Conservation (phyloP, 1,284 basidiomycete species). For the Tremellales sp. region DNA sequence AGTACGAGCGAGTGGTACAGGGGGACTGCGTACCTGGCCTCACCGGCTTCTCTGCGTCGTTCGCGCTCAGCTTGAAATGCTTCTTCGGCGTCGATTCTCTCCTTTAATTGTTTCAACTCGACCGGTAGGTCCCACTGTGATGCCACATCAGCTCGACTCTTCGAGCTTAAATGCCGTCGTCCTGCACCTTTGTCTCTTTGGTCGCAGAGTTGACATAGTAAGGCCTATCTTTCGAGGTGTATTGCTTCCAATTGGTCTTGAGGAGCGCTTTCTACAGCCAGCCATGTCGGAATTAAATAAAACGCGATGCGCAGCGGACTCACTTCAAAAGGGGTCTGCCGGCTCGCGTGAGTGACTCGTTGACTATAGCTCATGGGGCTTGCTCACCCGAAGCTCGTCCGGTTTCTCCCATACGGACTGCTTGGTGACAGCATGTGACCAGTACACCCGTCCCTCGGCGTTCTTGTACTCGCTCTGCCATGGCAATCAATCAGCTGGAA, state of each 20-base stretch:
- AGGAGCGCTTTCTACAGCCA: constrained; percentile 66
- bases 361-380: neutral
- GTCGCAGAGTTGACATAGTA: constrained; percentile 77
- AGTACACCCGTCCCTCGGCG: constrained; percentile 46
- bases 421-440: constrained; percentile 48
- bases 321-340: constrained; percentile 80
- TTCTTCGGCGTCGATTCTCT: constrained; percentile 75
- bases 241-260: constrained; percentile 88
- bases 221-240: constrained; percentile 78
- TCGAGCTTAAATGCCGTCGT: constrained; percentile 1
- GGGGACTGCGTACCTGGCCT: constrained; percentile 1
- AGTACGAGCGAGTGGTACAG: neutral
- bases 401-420: constrained; percentile 51
- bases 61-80: constrained; percentile 23
- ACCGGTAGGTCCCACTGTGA: constrained; percentile 88
- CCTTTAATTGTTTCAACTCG: constrained; percentile 72
- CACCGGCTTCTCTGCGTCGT: constrained; percentile 12
- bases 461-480: constrained; percentile 45
- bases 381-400: constrained; percentile 44
- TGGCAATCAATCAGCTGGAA: neutral
- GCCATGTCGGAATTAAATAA: constrained; percentile 8
- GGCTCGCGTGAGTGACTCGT: no score
- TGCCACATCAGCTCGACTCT: constrained; percentile 1
- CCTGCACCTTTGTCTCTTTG: constrained; percentile 48
- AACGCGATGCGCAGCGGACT: constrained; percentile 14